phyloP scores from a whole-genome alignment of 139 green algal genomes.

The Chlorella sorokiniana region DNA sequence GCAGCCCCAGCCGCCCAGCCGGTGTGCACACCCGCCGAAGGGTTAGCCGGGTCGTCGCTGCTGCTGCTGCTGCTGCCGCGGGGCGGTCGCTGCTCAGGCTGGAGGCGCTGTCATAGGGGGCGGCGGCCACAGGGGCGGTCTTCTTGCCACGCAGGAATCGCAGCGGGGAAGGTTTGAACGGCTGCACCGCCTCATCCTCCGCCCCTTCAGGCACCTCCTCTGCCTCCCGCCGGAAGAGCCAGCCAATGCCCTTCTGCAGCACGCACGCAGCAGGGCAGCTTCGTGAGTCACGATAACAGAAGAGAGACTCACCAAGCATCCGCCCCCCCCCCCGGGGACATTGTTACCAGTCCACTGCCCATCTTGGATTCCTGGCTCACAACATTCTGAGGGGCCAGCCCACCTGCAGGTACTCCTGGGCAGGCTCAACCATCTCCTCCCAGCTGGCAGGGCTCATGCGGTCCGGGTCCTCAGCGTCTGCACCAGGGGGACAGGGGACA shows the following conservation, averaged over 20 bases:
- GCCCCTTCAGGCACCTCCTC: no score
- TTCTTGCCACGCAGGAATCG: conserved; percentile 37
- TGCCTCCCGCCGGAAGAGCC: conserved; percentile 16
- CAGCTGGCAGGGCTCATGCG: conserved; percentile 65
- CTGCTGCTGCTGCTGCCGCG: neutral
- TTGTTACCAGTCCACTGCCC: neutral
- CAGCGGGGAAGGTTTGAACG: conserved; percentile 3
- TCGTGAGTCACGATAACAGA: no score
- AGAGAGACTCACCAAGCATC: no score
- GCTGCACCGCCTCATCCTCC: neutral
- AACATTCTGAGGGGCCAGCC: no score
- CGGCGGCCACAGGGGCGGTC: neutral
- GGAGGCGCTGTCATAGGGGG: neutral
- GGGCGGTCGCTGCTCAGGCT: neutral
- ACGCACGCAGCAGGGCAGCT: neutral
- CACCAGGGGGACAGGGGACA: neutral
- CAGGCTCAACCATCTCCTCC: conserved; percentile 64
- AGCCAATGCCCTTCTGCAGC: conserved; percentile 31
- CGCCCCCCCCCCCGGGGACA: neutral
- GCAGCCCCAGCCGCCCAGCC: neutral
- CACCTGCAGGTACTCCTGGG: conserved; percentile 28
- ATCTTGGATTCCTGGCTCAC: neutral
- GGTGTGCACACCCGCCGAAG: neutral
- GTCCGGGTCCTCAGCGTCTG: conserved; percentile 32
- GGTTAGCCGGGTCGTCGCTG: neutral